Evolutionary conservation across 1,284 basidiomycete species (phyloP), one percentile per base, ranked within the genome.

Genomic region (Omphalotus olearius): DNA sequence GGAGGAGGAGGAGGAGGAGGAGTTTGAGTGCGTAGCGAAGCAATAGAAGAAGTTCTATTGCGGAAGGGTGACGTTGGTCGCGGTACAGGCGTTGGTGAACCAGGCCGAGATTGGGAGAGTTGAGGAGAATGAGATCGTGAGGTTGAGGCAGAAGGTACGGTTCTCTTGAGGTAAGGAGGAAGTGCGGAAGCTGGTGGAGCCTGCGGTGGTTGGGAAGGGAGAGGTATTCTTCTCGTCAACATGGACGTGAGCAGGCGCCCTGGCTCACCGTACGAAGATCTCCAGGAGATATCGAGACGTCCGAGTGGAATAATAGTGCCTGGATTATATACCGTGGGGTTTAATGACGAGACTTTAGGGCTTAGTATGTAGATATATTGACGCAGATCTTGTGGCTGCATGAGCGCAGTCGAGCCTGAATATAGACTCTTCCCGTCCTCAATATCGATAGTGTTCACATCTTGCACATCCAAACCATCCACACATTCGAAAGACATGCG

Each of bases 311-410:
- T 76, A 36, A 85, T 73, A 25, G 76, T 78, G 2, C 91, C 92
- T 0, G 88, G 83, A 1, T 75, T 60, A 61, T 79, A 77, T 2
- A 66, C 59, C 0, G 76, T 64, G 10, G 83, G 81, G 49, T 82
- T 78, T 0, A 75, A 57, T 0, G 80, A 70, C 3, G 67, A 49
- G 3, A 56, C 56, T 28, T 69, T 75, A 0, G 88, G 87, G 0
- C 70, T 77, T 17, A 94, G 74, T 47, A 91, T 81, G 63, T 92
- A 95, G 42, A 94, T 78, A 60, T 91, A 92, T 64, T 94, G 92
- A 33, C 88, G 78, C 54, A 83, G 77, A 63, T 91, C 88, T 59
- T 90, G 86, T 1, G 91, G 85, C 45, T 90, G 82, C 71, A 93
- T 83, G 16, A 90, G 73, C 4, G 81, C 78, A 60, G 73, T 76